These are phyloP conservation scores for Rhipidocladum racemiflorum DNA, from an alignment of 176 grass and related monocot species.

Conservation along the genomic window DNA sequence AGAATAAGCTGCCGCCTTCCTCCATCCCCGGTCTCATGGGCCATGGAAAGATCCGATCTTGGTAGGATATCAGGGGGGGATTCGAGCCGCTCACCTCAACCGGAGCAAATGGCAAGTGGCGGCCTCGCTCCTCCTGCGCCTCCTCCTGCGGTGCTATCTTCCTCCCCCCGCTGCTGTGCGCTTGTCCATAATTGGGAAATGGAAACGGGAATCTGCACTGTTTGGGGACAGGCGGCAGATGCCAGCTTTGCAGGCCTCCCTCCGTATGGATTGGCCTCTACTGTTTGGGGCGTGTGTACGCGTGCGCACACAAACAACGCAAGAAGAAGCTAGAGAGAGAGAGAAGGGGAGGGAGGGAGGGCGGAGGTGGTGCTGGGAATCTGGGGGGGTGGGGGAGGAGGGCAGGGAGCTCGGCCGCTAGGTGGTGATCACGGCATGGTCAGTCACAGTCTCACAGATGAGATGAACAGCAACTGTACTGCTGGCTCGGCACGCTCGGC, in stretches of 20 bases:
- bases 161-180: neutral
- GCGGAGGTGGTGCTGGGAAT: conserved; percentile 19
- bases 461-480: neutral
- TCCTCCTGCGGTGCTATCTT: neutral
- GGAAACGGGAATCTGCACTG: conserved; percentile 52
- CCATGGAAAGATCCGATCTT: conserved; percentile 15
- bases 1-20: conserved; percentile 9
- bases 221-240: conserved; percentile 7
- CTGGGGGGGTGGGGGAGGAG: neutral
- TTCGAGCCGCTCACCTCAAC: conserved; percentile 29
- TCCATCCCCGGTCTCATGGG: conserved; percentile 1
- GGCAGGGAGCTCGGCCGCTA: conserved; percentile 1
- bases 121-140: neutral
- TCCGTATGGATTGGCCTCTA: neutral
- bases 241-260: conserved; percentile 46
- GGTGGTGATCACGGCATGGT: conserved; percentile 33
- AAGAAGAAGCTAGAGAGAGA: neutral
- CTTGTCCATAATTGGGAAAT: conserved; percentile 41
- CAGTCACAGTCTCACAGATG: conserved; percentile 14
- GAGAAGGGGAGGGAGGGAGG: neutral
- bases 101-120: conserved; percentile 40
- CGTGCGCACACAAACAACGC: conserved; percentile 23
- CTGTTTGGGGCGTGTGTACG: conserved; percentile 13
- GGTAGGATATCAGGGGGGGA: neutral
- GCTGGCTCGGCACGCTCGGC: neutral